phyloP scores from a whole-genome alignment of 805 yeast genomes.

The Allodekkera sacchari region DNA sequence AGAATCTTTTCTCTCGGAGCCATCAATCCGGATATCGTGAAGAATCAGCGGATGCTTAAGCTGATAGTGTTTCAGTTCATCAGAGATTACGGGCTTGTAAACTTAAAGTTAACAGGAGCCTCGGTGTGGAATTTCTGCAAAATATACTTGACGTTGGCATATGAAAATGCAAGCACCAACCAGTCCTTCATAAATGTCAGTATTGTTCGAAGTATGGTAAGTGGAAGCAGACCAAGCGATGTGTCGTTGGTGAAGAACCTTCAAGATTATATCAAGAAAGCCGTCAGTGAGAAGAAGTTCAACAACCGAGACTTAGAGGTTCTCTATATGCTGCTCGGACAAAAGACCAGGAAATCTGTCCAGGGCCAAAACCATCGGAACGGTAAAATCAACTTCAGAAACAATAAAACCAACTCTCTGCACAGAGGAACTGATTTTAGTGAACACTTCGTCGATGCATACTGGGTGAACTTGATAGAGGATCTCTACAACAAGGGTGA shows the following conservation, averaged over 20 bases:
- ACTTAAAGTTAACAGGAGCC: slow-evolving; percentile 50
- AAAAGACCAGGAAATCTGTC: slow-evolving; percentile 14
- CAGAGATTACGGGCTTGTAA: slow-evolving; percentile 43
- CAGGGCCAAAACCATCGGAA: slow-evolving; percentile 7
- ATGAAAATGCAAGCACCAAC: slow-evolving; percentile 19
- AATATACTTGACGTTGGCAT: slow-evolving; percentile 37
- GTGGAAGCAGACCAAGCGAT: slow-evolving; percentile 48
- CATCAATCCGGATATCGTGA: slow-evolving; percentile 57
- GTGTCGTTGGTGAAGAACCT: slow-evolving; percentile 35
- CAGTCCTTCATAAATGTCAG: slow-evolving; percentile 23
- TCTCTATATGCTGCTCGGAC: slow-evolving; percentile 39
- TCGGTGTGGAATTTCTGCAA: slow-evolving; percentile 57
- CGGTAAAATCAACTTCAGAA: slow-evolving; percentile 9
- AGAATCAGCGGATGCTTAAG: slow-evolving; percentile 42
- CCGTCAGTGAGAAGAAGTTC: slow-evolving; percentile 42
- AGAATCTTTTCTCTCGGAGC: slow-evolving; percentile 63
- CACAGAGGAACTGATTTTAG: slow-evolving; percentile 32
- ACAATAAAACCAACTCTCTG: slow-evolving; percentile 15
- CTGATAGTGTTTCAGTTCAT: slow-evolving; percentile 42
- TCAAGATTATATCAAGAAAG: slow-evolving; percentile 43
- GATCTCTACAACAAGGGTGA: slow-evolving; percentile 48
- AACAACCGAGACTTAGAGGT: slow-evolving; percentile 35
- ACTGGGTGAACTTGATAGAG: slow-evolving; percentile 57
- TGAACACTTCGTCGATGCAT: slow-evolving; percentile 42
- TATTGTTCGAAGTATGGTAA: slow-evolving; percentile 43